A percentile compares a stretch with the other conserved stretches of the same genome.
Evolutionary conservation across 2,329 filamentous ascomycete species (phyloP).

Genomic region (Scopulariopsis brevicaulis): DNA sequence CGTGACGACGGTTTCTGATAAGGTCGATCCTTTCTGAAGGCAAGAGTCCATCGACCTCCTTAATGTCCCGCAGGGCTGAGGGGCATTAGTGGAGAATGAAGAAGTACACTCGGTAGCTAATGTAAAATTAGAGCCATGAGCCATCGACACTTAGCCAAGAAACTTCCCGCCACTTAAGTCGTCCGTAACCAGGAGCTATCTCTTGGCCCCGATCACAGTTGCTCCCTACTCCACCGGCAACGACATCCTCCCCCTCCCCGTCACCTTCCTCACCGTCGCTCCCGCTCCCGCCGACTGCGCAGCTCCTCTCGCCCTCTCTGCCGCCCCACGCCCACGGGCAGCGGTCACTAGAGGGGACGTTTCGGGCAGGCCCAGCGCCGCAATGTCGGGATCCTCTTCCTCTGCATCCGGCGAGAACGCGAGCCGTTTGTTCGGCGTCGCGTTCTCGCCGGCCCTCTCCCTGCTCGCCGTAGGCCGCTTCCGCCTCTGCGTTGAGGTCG

Average conservation of each 20-base stretch:
- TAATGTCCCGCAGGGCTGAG: too few relatives aligned
- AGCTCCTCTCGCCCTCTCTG: neutral
- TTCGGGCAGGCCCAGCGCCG: neutral
- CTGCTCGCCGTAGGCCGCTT: slow-evolving; percentile 10
- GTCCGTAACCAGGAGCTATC: neutral
- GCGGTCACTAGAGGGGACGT: neutral
- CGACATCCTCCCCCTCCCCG: neutral
- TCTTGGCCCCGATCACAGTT: neutral
- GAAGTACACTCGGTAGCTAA: too few relatives aligned
- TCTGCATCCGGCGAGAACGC: slow-evolving; percentile 11
- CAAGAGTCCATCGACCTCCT: too few relatives aligned
- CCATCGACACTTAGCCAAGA: too few relatives aligned
- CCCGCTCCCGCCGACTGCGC: neutral
- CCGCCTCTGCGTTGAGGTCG: neutral
- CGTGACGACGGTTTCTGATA: too few relatives aligned
- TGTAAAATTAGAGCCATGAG: too few relatives aligned
- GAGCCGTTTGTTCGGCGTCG: slow-evolving; percentile 12
- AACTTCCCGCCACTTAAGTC: neutral
- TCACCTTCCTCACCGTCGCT: neutral
- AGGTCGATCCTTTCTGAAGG: too few relatives aligned
- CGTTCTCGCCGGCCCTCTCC: slow-evolving; percentile 8
- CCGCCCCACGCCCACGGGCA: neutral
- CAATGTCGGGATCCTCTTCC: neutral
- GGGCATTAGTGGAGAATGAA: too few relatives aligned
- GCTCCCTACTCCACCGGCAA: neutral